Base-by-base conservation (phyloP, 2,329 filamentous ascomycete genomes). In the Capronia epimyces region DNA sequence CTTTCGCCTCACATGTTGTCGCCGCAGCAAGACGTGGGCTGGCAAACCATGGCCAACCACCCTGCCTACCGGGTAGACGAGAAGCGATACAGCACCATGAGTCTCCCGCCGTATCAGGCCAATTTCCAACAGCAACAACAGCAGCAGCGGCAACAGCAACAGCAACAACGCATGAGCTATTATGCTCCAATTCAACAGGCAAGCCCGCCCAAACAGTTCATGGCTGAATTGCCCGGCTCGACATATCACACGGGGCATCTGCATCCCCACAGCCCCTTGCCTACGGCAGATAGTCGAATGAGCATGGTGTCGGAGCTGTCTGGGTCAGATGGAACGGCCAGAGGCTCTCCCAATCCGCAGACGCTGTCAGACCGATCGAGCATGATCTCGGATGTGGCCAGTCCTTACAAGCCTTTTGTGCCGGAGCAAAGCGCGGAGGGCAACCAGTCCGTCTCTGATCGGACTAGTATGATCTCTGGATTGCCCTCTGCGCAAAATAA, bases 171-270 rank as follows among this genome's bases (percentile, higher is more conserved):
- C 7, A 32, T 32, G 29, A 32, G 29, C 29, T 57, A 52, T 20
- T 57, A 57, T 20, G 42, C 48, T 16, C 42, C 44, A 3, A 12
- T 50, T 21, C 46, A 53, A 34, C 46, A 49, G n/a, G 43, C 41
- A 3, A 41, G 45, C 13, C 52, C 45, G 3, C 24, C 52, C 20
- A 55, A 57, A 43, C 52, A 55, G 40, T 59, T 59, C 31, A 5
- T 57, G 15, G 57, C 54, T 39, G 57, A 59, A 36, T 27, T 59
- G n/a, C 54, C 54, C 20, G 57, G 57, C 15, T 59, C 57, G 32
- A 58, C 44, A 3, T 53, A 41, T 18, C 47, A 55, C 18, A 43
- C 50, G 3, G 39, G 40, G 9, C 44, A 55, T 34, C 46, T 53
- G 2, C 44, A 39, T 3, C 29, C 29, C 29, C 36, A 49, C 16